Conservation (phyloP, 805 yeast genomes). For the Cephaloascus fragrans region DNA sequence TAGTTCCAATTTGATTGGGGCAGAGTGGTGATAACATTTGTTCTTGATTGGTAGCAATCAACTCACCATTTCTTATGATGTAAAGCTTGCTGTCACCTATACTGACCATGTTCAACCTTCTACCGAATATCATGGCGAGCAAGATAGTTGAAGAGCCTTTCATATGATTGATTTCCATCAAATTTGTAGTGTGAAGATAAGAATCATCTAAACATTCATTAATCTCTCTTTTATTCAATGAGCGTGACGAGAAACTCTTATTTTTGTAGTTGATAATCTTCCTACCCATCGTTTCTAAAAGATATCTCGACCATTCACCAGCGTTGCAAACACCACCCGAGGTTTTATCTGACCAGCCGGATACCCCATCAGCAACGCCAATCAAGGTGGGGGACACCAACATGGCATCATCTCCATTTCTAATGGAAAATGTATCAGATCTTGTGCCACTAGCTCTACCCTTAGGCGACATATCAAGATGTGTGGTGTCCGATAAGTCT, state of each 20-base stretch:
- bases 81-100: constrained; percentile 44
- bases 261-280: constrained; percentile 34
- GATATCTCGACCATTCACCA: constrained; percentile 43
- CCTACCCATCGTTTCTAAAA: constrained; percentile 40
- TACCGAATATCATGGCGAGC: constrained; percentile 39
- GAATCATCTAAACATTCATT: constrained; percentile 35
- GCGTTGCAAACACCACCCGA: too few relatives aligned
- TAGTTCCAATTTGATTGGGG: constrained; percentile 49
- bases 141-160: constrained; percentile 42
- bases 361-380: constrained; percentile 49
- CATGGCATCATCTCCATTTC: constrained; percentile 52
- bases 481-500: constrained; percentile 40
- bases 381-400: constrained; percentile 39
- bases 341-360: constrained; percentile 43
- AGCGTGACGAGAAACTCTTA: constrained; percentile 21
- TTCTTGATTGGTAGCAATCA: constrained; percentile 32
- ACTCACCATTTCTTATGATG: constrained; percentile 35
- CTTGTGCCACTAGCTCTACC: constrained; percentile 45
- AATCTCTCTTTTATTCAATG: constrained; percentile 29
- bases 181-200: constrained; percentile 34
- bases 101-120: constrained; percentile 32
- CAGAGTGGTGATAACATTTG: constrained; percentile 36
- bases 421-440: constrained; percentile 38
- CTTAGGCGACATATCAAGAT: constrained; percentile 34
- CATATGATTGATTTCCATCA: constrained; percentile 38